Evolutionary conservation across 306 rosid species (phyloP), one percentile per base, ranked within the genome.

Genomic region (Rubus idaeus): DNA sequence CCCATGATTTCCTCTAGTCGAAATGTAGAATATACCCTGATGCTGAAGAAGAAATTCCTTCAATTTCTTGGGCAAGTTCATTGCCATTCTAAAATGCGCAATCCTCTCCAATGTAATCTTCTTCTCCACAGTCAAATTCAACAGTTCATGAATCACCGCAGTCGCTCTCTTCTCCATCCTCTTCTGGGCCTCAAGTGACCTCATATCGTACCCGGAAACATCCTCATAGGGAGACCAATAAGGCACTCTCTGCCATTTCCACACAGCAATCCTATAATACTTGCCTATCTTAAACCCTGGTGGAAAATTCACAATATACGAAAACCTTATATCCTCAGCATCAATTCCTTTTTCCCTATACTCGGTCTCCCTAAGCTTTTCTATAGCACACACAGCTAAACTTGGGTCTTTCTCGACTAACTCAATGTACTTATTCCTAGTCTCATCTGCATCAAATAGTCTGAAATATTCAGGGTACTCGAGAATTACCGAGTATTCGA

Each of bases 171-270:
- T 94, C 83, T 92, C 97, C 96, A 92, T 88, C 66, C 96, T 75
- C 81, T 89, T 94, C 79, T 92, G 95, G 0, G 98, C 98, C 89
- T 94, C 96, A 23, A 88, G 56, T 5, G 97, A 94, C 84, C 98
- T 85, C 86, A 94, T 75, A 77, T 92, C 97, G 71, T 89, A 94
- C 40, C 89, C 93, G 0, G 89, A 76, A 64, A 91, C 87, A 83
- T 90, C 87, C 84, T 90, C 98, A 77, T 91, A 94, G 8, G 95
- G 97, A 1, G 97, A 91, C 97, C 96, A 94, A 77, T 92, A 94
- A 13, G 97, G 96, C 52, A 89, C 44, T 70, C 98, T 75, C 75
- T 91, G 98, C 96, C 98, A 94, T 79, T 92, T 90, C 97, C 96
- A 90, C 86, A 90, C 86, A 1, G 95, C 96, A 83, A 90, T 87